Evolutionary conservation across 495 filamentous ascomycete species (phyloP).

Genomic region (Xylaria longipes): DNA sequence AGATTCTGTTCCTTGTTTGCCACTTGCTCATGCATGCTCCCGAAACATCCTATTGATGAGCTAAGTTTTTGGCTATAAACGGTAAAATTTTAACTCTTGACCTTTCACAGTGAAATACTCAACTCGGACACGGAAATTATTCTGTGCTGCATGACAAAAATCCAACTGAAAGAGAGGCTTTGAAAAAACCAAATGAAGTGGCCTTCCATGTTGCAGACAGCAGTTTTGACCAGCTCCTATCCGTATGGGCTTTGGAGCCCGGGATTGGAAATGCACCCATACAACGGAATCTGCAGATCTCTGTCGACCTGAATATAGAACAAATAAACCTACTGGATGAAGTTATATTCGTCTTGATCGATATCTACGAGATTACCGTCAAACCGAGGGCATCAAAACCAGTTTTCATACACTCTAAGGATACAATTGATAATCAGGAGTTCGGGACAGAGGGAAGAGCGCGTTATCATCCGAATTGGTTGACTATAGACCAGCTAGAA

Average conservation of each 20-base stretch:
- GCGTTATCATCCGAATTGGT: neutral
- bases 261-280: too few species aligned
- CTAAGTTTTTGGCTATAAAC: too few species aligned
- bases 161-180: slow-evolving; percentile 18
- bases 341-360: slow-evolving; percentile 16
- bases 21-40: too few species aligned
- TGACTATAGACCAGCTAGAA: slow-evolving; percentile 15
- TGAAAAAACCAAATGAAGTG: neutral
- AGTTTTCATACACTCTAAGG: neutral
- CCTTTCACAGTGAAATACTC: too few species aligned
- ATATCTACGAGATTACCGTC: slow-evolving; percentile 17
- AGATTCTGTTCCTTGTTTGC: too few species aligned
- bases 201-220: neutral
- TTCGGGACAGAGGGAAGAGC: neutral
- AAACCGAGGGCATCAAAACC: neutral
- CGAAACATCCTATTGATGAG: too few species aligned
- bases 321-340: slow-evolving; percentile 17
- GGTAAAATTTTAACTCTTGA: too few species aligned
- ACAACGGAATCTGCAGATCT: slow-evolving; percentile 7
- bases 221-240: slow-evolving; percentile 16
- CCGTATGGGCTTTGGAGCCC: neutral
- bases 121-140: neutral
- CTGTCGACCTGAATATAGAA: slow-evolving; percentile 8
- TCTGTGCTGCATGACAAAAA: slow-evolving; percentile 14
- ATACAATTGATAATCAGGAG: neutral